These are phyloP conservation scores for Penicillium polonicum DNA, from an alignment of 2,329 filamentous ascomycete species.

Conservation along the genomic window DNA sequence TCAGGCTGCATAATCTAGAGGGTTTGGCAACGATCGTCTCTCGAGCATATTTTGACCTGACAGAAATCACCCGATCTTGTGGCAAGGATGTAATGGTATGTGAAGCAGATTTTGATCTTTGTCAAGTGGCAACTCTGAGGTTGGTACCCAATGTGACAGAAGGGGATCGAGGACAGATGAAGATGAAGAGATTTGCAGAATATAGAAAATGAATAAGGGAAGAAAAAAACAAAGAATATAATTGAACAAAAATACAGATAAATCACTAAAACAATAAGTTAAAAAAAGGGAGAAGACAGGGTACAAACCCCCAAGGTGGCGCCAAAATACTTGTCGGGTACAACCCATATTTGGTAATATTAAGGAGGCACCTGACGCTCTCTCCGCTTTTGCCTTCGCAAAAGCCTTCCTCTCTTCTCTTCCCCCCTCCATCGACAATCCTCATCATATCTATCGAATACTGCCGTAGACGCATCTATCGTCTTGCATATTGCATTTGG, in stretches of 20 bases:
- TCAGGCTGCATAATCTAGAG: background rate
- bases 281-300: constrained; percentile 14
- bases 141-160: constrained; percentile 5
- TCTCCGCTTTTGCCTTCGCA: constrained; percentile 28
- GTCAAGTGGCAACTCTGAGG: constrained; percentile 6
- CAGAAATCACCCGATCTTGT: background rate
- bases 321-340: constrained; percentile 18
- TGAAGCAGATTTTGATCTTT: background rate
- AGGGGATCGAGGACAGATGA: background rate
- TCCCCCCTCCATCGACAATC: constrained; percentile 13
- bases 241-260: background rate
- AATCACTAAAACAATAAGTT: background rate
- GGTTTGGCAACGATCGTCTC: constrained; percentile 2
- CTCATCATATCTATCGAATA: constrained; percentile 7
- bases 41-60: background rate
- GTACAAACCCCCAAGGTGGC: constrained; percentile 15
- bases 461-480: constrained; percentile 1
- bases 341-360: constrained; percentile 25
- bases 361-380: constrained; percentile 32
- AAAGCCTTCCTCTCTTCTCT: constrained; percentile 17
- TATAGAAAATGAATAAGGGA: background rate
- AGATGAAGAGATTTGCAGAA: background rate
- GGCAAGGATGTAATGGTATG: constrained; percentile 9
- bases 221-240: constrained; percentile 10
- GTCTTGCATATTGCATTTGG: constrained; percentile 10